Percentiles rank a stretch among this genome's conserved stretches.
phyloP scores from a whole-genome alignment of 2,329 filamentous ascomycete species.

The Balansia obtecta region DNA sequence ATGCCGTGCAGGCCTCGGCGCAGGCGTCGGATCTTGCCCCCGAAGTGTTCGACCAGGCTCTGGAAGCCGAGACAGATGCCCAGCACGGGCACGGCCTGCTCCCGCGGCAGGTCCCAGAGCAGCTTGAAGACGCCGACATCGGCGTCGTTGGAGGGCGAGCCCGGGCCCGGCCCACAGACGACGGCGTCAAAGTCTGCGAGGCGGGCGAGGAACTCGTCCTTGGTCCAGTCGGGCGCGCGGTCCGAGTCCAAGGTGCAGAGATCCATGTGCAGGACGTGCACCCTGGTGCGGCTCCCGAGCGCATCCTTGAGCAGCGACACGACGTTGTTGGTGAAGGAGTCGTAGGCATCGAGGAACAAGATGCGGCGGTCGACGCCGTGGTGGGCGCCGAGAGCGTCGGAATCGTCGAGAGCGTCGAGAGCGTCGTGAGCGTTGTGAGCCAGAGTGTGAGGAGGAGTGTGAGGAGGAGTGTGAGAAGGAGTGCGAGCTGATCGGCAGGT shows the following conservation, averaged over 20 bases:
- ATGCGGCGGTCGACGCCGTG: conserved; percentile 39
- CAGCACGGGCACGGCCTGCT: conserved; percentile 58
- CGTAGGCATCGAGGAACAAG: conserved; percentile 88
- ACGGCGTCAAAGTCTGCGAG: conserved; percentile 63
- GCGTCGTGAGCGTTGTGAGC: no score
- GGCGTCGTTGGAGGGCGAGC: conserved; percentile 55
- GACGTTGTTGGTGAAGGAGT: conserved; percentile 95
- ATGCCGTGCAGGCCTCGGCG: conserved; percentile 72
- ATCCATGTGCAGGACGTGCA: conserved; percentile 24
- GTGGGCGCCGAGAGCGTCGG: no score
- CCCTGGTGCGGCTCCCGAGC: conserved; percentile 54
- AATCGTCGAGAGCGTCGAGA: no score
- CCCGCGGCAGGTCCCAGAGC: conserved; percentile 56
- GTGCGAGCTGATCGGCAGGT: no score
- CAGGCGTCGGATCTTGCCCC: conserved; percentile 53
- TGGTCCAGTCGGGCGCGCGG: conserved; percentile 29
- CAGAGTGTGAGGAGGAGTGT: no score
- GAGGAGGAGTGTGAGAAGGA: no score
- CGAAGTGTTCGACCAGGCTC: conserved; percentile 58
- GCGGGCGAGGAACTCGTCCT: conserved; percentile 24
- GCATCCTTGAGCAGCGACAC: conserved; percentile 64
- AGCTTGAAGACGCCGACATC: conserved; percentile 74
- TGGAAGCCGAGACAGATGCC: conserved; percentile 89
- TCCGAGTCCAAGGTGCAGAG: conserved; percentile 55
- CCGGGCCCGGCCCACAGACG: conserved; percentile 83